Evolutionary conservation across 495 filamentous ascomycete genomes (phyloP).

Genomic region (Oleoguttula mirabilis): DNA sequence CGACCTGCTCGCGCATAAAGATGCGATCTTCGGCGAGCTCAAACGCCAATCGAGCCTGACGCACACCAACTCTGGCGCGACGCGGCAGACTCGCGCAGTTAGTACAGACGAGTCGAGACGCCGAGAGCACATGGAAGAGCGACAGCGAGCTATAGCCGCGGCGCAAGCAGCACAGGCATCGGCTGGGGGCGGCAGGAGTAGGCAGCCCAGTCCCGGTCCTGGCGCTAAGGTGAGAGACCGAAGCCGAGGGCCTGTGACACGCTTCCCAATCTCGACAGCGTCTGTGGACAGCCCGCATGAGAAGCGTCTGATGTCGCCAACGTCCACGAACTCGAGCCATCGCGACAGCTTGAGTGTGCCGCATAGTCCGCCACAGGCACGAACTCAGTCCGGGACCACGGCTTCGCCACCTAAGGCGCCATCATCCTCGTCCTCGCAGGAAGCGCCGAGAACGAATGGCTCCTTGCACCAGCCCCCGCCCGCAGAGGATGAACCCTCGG

Average conservation of each 20-base stretch:
- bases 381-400: neutral
- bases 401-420: constrained; percentile 6
- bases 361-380: constrained; percentile 7
- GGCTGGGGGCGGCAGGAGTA: constrained; percentile 40
- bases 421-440: neutral
- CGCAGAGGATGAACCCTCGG: constrained; percentile 8
- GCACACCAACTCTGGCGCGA: constrained; percentile 41
- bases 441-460: constrained; percentile 10
- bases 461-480: constrained; percentile 17
- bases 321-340: constrained; percentile 30
- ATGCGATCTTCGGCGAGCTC: constrained; percentile 86
- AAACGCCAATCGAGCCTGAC: constrained; percentile 72
- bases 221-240: constrained; percentile 46
- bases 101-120: constrained; percentile 95
- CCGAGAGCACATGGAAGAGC: constrained; percentile 83
- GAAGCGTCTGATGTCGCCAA: constrained; percentile 38
- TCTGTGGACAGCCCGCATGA: constrained; percentile 36
- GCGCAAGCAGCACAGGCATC: constrained; percentile 47
- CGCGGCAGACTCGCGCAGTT: constrained; percentile 51
- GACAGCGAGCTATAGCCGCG: constrained; percentile 69
- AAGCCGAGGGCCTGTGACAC: constrained; percentile 61
- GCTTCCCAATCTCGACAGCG: constrained; percentile 61
- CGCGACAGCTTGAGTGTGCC: constrained; percentile 14
- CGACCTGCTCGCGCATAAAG: constrained; percentile 88
- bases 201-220: constrained; percentile 46